phyloP scores from a whole-genome alignment of 176 grass and related monocot genomes.

The Aegilops bicornis region DNA sequence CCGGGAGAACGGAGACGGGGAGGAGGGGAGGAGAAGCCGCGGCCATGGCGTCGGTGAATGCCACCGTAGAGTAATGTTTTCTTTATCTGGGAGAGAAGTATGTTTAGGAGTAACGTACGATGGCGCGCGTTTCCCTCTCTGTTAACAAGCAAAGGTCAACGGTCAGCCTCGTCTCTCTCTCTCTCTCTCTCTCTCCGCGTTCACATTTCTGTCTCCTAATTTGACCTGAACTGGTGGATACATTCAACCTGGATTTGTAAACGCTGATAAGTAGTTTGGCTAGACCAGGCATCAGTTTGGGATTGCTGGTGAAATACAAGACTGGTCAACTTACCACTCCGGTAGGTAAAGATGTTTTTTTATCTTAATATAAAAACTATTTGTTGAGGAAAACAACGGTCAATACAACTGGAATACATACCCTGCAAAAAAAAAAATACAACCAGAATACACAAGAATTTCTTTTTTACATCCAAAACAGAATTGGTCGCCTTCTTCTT shows the following conservation, averaged over 20 bases:
- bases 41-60: neutral
- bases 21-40: conserved; percentile 21
- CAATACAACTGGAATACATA: too few species aligned
- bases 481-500: too few species aligned
- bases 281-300: too few species aligned
- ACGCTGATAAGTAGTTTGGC: neutral
- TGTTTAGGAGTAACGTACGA: neutral
- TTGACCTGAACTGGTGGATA: neutral
- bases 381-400: too few species aligned
- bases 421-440: too few species aligned
- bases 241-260: neutral
- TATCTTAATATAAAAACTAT: too few species aligned
- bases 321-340: too few species aligned
- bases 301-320: too few species aligned
- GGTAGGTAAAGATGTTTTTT: too few species aligned
- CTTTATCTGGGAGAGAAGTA: neutral
- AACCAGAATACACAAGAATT: too few species aligned
- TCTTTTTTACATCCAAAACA: too few species aligned
- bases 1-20: conserved; percentile 10
- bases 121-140: neutral
- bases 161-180: neutral
- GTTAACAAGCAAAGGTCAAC: neutral
- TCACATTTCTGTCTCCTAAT: neutral
- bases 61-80: neutral
- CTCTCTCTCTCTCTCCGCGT: neutral